Evolutionary conservation across 2,329 filamentous ascomycete species (phyloP).

Genomic region (Diaporthe ilicicola): DNA sequence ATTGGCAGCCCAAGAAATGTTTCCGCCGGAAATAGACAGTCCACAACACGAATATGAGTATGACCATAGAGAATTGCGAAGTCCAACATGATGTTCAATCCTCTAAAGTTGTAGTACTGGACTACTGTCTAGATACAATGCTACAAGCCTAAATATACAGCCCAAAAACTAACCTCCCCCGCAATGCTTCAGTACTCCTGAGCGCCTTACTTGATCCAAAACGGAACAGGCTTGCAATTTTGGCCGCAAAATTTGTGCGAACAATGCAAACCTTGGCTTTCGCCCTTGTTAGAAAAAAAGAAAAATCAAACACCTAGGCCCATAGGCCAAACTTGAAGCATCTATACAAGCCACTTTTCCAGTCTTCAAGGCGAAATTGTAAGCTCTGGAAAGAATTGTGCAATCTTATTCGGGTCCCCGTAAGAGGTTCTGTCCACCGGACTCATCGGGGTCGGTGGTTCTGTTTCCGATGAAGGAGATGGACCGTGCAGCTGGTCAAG

Average conservation of each 20-base stretch:
- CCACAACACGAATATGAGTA: background rate
- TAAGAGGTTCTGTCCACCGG: conserved; percentile 44
- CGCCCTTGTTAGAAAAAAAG: background rate
- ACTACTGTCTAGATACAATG: background rate
- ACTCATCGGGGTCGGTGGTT: conserved; percentile 36
- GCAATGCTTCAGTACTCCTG: conserved; percentile 1
- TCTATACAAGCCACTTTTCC: no score
- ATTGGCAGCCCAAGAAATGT: background rate
- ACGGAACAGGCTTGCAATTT: background rate
- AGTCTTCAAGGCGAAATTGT: conserved; percentile 35
- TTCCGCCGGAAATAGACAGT: background rate
- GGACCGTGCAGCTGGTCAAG: conserved; percentile 36
- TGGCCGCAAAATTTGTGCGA: background rate
- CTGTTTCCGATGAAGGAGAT: conserved; percentile 23
- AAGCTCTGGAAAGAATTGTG: conserved; percentile 48
- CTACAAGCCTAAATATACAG: conserved; percentile 10
- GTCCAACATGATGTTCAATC: background rate
- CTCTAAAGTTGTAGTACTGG: background rate
- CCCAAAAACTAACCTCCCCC: background rate
- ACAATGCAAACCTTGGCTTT: background rate
- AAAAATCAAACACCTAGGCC: background rate
- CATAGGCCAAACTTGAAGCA: no score
- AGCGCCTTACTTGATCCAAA: conserved; percentile 14
- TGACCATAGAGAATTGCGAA: background rate
- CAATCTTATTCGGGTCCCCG: conserved; percentile 50